A percentile compares a stretch with the other conserved stretches of the same genome.
phyloP scores from a whole-genome alignment of 1,139 yeast genomes.

The Debaryomycetaceae sp. region DNA sequence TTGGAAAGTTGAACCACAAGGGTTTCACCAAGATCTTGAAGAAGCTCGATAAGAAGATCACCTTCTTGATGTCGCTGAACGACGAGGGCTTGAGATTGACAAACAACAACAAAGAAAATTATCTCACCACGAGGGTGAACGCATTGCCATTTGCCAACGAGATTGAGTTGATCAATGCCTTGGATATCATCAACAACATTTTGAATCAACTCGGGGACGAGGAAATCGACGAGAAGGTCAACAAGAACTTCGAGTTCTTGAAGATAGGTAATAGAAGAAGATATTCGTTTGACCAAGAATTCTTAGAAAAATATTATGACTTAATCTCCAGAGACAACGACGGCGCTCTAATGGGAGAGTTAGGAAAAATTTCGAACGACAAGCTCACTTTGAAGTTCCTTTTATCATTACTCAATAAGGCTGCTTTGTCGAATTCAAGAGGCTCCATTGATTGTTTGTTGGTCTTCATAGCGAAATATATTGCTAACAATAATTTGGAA shows the following conservation, averaged over 20 bases:
- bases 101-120: conserved; percentile 61
- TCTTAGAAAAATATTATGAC: conserved; percentile 21
- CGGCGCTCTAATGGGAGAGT: conserved; percentile 34
- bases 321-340: conserved; percentile 46
- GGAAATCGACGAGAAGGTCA: conserved; percentile 3
- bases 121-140: conserved; percentile 64
- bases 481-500: conserved; percentile 13
- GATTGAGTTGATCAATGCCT: conserved; percentile 49
- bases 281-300: conserved; percentile 29
- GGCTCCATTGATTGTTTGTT: conserved; percentile 58
- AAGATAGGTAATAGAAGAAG: conserved; percentile 10
- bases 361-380: conserved; percentile 23
- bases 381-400: conserved; percentile 38
- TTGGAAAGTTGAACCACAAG: conserved; percentile 86
- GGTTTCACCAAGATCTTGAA: conserved; percentile 88
- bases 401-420: conserved; percentile 58
- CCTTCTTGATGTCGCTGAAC: conserved; percentile 17
- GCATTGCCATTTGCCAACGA: conserved; percentile 80
- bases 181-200: conserved; percentile 54
- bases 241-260: conserved; percentile 8
- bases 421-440: conserved; percentile 50
- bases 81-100: conserved; percentile 34
- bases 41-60: conserved; percentile 80
- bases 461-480: conserved; percentile 14
- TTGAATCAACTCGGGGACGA: conserved; percentile 33